Percentiles rank a stretch among this genome's conserved stretches.
phyloP scores from a whole-genome alignment of 2,329 filamentous ascomycete species.

The Pseudophaeomoniella oleicola region DNA sequence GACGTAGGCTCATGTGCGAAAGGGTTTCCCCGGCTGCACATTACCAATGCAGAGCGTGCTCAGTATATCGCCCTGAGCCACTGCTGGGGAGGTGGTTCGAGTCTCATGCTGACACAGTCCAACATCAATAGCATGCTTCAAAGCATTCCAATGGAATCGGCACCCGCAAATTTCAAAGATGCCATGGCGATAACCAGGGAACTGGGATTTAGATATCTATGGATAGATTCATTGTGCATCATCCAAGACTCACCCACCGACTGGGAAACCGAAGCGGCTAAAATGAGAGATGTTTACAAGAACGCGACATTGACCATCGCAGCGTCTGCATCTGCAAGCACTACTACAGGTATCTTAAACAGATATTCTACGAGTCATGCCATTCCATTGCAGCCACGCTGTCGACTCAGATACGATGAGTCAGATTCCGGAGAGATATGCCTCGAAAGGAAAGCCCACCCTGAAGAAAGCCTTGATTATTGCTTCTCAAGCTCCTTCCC shows the following conservation, averaged over 20 bases:
- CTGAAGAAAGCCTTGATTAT: background rate
- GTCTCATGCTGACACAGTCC: background rate
- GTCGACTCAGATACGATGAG: background rate
- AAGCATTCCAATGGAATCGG: conserved; percentile 6
- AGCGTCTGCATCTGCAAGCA: background rate
- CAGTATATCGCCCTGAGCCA: conserved; percentile 2
- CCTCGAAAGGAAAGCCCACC: background rate
- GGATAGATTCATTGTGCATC: conserved; percentile 2
- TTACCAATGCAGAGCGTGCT: conserved; percentile 9
- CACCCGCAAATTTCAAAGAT: conserved; percentile 13
- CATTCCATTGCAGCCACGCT: background rate
- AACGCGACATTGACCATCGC: background rate
- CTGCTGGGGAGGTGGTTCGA: conserved; percentile 1
- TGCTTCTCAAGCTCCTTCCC: background rate
- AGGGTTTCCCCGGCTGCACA: background rate
- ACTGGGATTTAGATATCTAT: conserved; percentile 10
- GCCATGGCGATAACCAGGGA: conserved; percentile 9
- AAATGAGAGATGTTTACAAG: background rate
- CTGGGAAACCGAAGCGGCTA: background rate
- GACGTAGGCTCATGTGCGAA: conserved; percentile 1
- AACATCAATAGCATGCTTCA: conserved; percentile 1
- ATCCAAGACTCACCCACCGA: conserved; percentile 1
- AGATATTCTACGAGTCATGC: background rate
- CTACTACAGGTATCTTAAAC: background rate
- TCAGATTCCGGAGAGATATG: background rate